A percentile compares a stretch with the other conserved stretches of the same genome.
These are phyloP conservation scores for Xylariaceae sp. DNA, from an alignment of 2,329 filamentous ascomycete genomes.

Conservation along the genomic window DNA sequence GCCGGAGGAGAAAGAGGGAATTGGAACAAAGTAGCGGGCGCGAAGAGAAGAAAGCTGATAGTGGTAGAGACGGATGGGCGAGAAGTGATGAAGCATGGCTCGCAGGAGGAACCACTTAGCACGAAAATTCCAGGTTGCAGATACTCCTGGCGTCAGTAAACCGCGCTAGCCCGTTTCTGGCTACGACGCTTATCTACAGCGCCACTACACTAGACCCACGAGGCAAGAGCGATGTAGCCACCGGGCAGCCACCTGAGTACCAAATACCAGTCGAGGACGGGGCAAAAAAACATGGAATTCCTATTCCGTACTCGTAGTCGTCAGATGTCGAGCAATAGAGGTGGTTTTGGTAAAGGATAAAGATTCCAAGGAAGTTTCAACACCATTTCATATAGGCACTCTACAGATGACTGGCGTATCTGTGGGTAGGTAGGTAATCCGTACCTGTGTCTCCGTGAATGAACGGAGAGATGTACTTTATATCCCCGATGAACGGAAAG, in stretches of 20 bases:
- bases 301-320: too few species aligned
- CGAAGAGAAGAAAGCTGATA: conserved; percentile 3
- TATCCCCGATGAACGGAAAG: background rate
- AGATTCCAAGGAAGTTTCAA: too few species aligned
- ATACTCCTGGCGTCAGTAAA: conserved; percentile 8
- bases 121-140: conserved; percentile 23
- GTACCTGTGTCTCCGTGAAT: too few species aligned
- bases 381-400: too few species aligned
- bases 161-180: conserved; percentile 14
- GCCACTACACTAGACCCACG: conserved; percentile 5
- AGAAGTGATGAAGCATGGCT: conserved; percentile 14
- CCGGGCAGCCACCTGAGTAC: background rate
- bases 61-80: conserved; percentile 5
- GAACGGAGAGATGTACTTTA: background rate
- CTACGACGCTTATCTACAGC: conserved; percentile 11
- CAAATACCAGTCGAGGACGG: background rate
- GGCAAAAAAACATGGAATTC: too few species aligned
- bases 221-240: background rate
- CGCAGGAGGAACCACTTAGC: conserved; percentile 17
- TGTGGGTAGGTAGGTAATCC: too few species aligned
- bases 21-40: conserved; percentile 10
- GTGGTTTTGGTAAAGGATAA: too few species aligned
- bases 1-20: background rate
- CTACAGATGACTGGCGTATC: too few species aligned
- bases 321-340: too few species aligned